Conservation (phyloP, 1,284 basidiomycete genomes). For the Boletellus dicymbophilus region DNA sequence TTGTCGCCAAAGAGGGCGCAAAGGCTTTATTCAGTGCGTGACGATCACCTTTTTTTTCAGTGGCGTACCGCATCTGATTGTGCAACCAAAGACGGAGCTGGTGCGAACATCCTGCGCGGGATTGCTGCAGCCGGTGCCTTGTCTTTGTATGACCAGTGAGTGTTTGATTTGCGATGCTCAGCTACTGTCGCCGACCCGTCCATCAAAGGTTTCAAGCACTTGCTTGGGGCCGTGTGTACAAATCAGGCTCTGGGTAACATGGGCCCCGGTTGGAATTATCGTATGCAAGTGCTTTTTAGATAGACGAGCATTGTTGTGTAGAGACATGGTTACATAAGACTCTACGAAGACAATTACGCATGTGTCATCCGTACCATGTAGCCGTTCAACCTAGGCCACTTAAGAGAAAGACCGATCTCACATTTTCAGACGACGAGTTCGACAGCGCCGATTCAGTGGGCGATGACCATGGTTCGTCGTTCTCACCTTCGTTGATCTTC, state of each 20-base stretch:
- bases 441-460: conserved; percentile 5
- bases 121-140: conserved; percentile 75
- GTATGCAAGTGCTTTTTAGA: too few species aligned
- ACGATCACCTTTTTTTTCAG: not conserved
- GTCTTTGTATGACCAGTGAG: conserved; percentile 68
- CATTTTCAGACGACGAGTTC: conserved; percentile 14
- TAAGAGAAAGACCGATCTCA: conserved; percentile 8
- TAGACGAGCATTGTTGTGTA: too few species aligned
- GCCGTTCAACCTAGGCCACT: conserved; percentile 16
- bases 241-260: conserved; percentile 38
- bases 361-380: conserved; percentile 22
- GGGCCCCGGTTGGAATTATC: too few species aligned
- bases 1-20: conserved; percentile 58
- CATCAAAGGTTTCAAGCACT: conserved; percentile 42
- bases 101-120: conserved; percentile 63
- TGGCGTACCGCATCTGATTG: not conserved
- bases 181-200: conserved; percentile 1
- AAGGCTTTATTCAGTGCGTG: conserved; percentile 58
- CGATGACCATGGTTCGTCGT: conserved; percentile 22
- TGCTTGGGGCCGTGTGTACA: conserved; percentile 43
- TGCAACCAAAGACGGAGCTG: conserved; percentile 42
- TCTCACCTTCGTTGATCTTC: not conserved
- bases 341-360: conserved; percentile 16
- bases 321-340: too few species aligned
- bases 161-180: conserved; percentile 8